Conservation (phyloP, 2,329 filamentous ascomycete species). For the Pseudogymnoascus destructans region DNA sequence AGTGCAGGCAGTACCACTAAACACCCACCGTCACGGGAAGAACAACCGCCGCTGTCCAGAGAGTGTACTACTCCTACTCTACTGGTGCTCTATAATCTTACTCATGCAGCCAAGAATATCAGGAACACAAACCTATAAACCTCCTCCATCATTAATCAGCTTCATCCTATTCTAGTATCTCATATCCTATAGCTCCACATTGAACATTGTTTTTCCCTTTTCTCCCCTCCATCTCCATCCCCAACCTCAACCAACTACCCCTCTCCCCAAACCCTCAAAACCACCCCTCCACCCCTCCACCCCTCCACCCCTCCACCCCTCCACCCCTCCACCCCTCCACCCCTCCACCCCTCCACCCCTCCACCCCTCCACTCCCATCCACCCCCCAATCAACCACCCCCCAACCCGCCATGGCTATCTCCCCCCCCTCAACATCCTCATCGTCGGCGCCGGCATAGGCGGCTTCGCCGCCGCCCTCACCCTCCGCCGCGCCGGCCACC, state of each 20-base stretch:
- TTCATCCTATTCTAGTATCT: not conserved
- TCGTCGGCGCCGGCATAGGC: constrained; percentile 26
- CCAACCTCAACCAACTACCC: not conserved
- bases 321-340: not conserved
- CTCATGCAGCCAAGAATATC: not conserved
- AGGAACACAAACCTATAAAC: not conserved
- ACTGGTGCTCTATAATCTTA: not conserved
- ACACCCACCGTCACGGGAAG: not conserved
- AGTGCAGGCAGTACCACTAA: not conserved
- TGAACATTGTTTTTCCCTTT: not conserved
- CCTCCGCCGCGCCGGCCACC: constrained; percentile 20
- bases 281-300: not conserved
- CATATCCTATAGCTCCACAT: not conserved
- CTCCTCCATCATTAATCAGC: not conserved
- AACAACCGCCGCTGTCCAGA: not conserved
- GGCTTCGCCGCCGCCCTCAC: constrained; percentile 25
- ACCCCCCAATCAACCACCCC: not conserved
- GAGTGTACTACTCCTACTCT: not conserved
- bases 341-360: not conserved
- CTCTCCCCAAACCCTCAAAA: not conserved
- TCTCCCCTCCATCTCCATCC: not conserved
- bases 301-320: not conserved
- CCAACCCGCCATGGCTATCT: constrained; percentile 9
- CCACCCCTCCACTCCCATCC: not conserved
- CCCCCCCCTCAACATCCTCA: constrained; percentile 16